Percentiles rank a stretch among this genome's conserved stretches.
phyloP scores from a whole-genome alignment of 306 rosid genomes.

The Sphenostylis stenocarpa region DNA sequence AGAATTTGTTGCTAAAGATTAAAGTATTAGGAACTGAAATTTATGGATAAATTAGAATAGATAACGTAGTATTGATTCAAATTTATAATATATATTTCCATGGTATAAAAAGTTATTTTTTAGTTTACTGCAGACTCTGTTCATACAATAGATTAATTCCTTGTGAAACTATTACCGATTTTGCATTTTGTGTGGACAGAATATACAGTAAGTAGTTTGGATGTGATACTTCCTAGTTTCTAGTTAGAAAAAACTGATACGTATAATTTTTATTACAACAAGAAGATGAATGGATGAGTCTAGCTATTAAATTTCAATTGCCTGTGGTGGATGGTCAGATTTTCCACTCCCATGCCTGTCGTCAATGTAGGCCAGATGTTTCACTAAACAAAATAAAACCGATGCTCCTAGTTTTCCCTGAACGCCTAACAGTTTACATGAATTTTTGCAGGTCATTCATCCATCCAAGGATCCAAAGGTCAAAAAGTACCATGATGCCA shows the following conservation, averaged over 20 bases:
- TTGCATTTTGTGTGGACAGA: not conserved
- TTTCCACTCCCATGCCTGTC: not conserved
- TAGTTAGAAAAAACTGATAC: not conserved
- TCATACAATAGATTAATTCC: conserved; percentile 4
- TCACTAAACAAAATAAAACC: not conserved
- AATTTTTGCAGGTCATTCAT: conserved; percentile 65
- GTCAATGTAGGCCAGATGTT: not conserved
- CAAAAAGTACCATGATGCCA: conserved; percentile 80
- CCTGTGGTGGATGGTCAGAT: not conserved
- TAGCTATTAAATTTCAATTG: not conserved
- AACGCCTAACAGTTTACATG: conserved; percentile 11
- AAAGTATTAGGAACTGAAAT: conserved; percentile 14
- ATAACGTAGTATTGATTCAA: not conserved
- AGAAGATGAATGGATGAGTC: not conserved
- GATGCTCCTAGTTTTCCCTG: conserved; percentile 7
- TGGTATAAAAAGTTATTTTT: not conserved
- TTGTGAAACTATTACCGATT: not conserved
- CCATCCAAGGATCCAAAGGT: conserved; percentile 87
- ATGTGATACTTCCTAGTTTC: conserved; percentile 4
- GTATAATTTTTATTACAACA: not conserved
- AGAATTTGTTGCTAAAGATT: not conserved
- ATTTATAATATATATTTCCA: not conserved
- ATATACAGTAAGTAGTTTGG: not conserved
- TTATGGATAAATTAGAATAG: not conserved
- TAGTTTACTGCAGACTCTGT: not conserved